Conservation (phyloP, 1,284 basidiomycete genomes). For the Leccinum holopus region DNA sequence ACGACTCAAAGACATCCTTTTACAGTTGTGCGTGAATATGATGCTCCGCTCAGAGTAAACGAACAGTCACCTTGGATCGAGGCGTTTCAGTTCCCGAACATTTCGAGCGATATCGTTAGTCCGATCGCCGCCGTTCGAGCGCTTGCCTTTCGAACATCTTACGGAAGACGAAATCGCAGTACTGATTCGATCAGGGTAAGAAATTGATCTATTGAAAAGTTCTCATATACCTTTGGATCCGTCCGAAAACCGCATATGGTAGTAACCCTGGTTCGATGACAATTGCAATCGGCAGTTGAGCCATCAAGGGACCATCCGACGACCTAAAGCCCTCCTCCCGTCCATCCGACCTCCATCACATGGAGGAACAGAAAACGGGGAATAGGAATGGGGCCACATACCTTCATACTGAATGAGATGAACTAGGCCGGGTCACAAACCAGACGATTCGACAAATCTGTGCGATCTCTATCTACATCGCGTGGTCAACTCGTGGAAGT, state of each 20-base stretch:
- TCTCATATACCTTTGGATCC: conserved; percentile 59
- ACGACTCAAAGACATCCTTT: conserved; percentile 74
- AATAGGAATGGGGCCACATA: conserved; percentile 28
- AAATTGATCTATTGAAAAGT: conserved; percentile 9
- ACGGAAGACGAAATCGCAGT: conserved; percentile 77
- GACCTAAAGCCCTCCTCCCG: too few species aligned
- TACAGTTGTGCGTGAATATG: conserved; percentile 11
- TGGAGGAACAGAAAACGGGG: conserved; percentile 13
- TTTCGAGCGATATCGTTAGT: conserved; percentile 45
- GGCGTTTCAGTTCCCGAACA: conserved; percentile 62
- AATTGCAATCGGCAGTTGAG: conserved; percentile 69
- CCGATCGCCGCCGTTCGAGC: conserved; percentile 47
- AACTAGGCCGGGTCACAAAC: conserved; percentile 47
- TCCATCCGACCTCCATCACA: conserved; percentile 39
- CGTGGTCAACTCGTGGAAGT: conserved; percentile 23
- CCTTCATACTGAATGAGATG: conserved; percentile 73
- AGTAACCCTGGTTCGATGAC: conserved; percentile 72
- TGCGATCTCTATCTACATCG: conserved; percentile 64
- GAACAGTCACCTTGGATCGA: conserved; percentile 55
- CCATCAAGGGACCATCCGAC: conserved; percentile 57
- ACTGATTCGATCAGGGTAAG: conserved; percentile 42
- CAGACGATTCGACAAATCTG: conserved; percentile 43
- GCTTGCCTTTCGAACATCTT: conserved; percentile 73
- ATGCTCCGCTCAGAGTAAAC: conserved; percentile 3
- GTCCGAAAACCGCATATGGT: conserved; percentile 71